Evolutionary conservation across 768 basidiomycete genomes (phyloP), one percentile per base, ranked within the genome.

Genomic region (Coprinopsis marcescibilis): DNA sequence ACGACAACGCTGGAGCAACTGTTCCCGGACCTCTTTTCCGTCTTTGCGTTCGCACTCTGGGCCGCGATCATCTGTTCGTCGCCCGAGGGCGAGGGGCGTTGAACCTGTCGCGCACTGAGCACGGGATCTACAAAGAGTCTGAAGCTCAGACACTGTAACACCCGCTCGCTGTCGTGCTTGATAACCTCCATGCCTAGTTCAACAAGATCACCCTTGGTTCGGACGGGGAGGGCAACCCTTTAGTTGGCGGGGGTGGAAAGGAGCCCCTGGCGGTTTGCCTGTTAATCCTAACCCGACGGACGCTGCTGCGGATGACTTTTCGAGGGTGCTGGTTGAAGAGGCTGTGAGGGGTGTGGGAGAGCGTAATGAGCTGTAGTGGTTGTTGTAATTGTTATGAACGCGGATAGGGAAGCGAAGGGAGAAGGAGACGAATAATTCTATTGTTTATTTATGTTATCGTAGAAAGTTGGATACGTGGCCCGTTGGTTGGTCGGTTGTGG

Each of bases 171-270:
- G 64, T 65, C n/a, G 71, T 71, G 12, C 57, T 87, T 17, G 65
- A 76, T 37, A 68, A 75, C 45, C 71, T 86, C 3, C 71, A 81
- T 48, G 56, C 61, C 12, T 83, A 86, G 50, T 62, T 87, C 11
- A 66, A 81, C 52, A 82, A 83, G 36, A 66, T 86, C 19, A 70
- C 83, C 29, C 55, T 65, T 19, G 85, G 83, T 12, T 88, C 85
- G 60, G 65, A 53, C 15, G 47, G 47, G 13, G 56, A 50, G 3
- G 56, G 42, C 26, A 55, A 59, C 44, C 49, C 50, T 23, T 21
- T 61, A 14, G 60, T 60, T 4, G 52, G 62, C 41, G 53, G 33
- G 4, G 49, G 47, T 19, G 61, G 60, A 39, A 14, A 13, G n/a
- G 13, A 17, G 15, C 21, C 6, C n/a, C n/a, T n/a, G n/a, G n/a